Evolutionary conservation across 192 early-diverging fungal species (phyloP).

Genomic region (Entomortierella parvispora): DNA sequence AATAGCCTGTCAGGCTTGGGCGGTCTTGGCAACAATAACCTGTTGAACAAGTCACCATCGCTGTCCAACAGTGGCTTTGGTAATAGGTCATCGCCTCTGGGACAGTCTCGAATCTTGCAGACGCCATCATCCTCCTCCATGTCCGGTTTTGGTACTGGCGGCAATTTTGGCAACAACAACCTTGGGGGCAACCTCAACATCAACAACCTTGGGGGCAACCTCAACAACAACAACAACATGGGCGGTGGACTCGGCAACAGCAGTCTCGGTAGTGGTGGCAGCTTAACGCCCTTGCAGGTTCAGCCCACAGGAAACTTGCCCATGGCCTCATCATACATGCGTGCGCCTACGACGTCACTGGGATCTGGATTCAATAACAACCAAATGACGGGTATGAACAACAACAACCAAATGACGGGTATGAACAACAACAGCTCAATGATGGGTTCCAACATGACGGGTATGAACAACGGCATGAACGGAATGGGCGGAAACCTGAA

Average conservation of each 20-base stretch:
- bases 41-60: too few species aligned
- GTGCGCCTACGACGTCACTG: slow-evolving; percentile 31
- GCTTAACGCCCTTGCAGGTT: slow-evolving; percentile 31
- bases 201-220: slow-evolving; percentile 12
- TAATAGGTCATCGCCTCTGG: too few species aligned
- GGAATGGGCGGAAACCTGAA: slow-evolving; percentile 2
- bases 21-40: too few species aligned
- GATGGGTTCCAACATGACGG: not conserved
- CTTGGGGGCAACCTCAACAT: slow-evolving; percentile 11
- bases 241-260: slow-evolving; percentile 1
- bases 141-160: not conserved
- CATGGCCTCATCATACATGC: slow-evolving; percentile 51
- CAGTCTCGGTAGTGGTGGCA: not conserved
- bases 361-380: not conserved
- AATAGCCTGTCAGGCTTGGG: slow-evolving; percentile 7
- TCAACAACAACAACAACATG: slow-evolving; percentile 11
- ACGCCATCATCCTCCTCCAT: too few species aligned
- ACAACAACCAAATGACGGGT: slow-evolving; percentile 2
- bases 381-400: slow-evolving; percentile 13
- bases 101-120: too few species aligned
- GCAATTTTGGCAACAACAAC: not conserved
- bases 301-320: slow-evolving; percentile 43
- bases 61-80: too few species aligned
- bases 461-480: slow-evolving; percentile 30
- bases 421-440: not conserved